phyloP scores from a whole-genome alignment of 2,329 filamentous ascomycete genomes.

The Drechslera avenae region DNA sequence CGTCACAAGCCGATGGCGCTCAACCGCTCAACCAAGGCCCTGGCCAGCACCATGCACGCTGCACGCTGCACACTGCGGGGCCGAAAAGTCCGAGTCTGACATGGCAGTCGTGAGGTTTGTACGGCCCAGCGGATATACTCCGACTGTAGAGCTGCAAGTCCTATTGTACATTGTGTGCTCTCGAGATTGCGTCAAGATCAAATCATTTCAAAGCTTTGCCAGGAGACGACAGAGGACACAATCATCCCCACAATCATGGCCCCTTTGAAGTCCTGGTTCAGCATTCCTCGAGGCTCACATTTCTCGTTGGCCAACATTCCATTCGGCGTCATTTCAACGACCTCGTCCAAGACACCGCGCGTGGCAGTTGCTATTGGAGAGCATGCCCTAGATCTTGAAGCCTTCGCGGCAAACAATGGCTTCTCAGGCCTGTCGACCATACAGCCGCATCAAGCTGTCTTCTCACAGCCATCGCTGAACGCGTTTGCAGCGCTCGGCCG shows the following conservation, averaged over 20 bases:
- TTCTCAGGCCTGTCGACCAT: conserved; percentile 64
- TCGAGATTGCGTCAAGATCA: neutral
- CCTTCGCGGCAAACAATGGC: conserved; percentile 63
- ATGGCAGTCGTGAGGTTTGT: neutral
- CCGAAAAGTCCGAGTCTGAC: conserved; percentile 14
- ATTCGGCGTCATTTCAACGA: conserved; percentile 78
- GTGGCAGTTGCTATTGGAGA: conserved; percentile 75
- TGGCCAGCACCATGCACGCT: neutral
- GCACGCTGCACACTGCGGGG: conserved; percentile 8
- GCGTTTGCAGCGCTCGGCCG: conserved; percentile 75
- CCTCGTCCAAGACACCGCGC: conserved; percentile 60
- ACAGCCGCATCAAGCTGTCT: conserved; percentile 64
- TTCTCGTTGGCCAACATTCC: conserved; percentile 83
- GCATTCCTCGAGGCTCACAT: conserved; percentile 64
- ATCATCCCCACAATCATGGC: conserved; percentile 33
- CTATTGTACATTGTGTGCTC: neutral
- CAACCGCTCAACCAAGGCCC: conserved; percentile 1
- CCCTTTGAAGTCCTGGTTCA: conserved; percentile 60
- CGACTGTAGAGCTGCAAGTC: neutral
- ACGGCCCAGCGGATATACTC: neutral
- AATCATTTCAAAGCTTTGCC: neutral
- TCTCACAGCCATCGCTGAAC: conserved; percentile 70
- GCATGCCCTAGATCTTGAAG: conserved; percentile 70
- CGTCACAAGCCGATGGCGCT: conserved; percentile 32
- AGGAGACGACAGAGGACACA: neutral